Percentiles rank a stretch among this genome's conserved stretches.
These are phyloP conservation scores for Vinca minor DNA, from an alignment of 257 asterid species.

Conservation along the genomic window DNA sequence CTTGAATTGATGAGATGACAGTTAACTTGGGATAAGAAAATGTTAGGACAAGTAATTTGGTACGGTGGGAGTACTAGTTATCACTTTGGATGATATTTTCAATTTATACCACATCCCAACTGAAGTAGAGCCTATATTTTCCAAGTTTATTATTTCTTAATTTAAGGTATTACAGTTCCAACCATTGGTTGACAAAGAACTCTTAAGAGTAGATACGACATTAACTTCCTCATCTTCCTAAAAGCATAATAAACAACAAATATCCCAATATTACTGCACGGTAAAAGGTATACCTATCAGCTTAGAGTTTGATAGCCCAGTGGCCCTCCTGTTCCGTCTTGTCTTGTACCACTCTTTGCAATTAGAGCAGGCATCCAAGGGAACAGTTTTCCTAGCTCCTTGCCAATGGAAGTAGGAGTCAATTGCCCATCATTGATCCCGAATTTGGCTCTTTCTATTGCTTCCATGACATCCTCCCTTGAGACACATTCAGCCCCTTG, in stretches of 20 bases:
- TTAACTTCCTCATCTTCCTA: background rate
- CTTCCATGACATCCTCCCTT: slow-evolving; percentile 90
- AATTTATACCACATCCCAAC: background rate
- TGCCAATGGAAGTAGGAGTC: slow-evolving; percentile 37
- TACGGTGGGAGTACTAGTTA: too few relatives aligned
- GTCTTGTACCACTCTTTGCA: slow-evolving; percentile 36
- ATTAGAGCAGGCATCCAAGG: slow-evolving; percentile 87
- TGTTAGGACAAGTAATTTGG: too few relatives aligned
- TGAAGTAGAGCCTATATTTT: background rate
- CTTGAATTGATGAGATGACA: too few relatives aligned
- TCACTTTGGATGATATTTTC: background rate
- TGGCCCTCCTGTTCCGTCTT: slow-evolving; percentile 45
- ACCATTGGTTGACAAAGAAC: background rate
- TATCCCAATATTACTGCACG: background rate
- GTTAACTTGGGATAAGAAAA: too few relatives aligned
- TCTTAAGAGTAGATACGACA: background rate
- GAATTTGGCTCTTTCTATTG: slow-evolving; percentile 82
- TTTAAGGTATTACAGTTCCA: background rate
- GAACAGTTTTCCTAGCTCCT: slow-evolving; percentile 66
- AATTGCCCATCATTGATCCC: slow-evolving; percentile 60
- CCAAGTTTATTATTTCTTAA: background rate
- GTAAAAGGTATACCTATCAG: slow-evolving; percentile 19
- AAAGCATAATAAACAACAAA: background rate
- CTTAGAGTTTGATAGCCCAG: slow-evolving; percentile 77
- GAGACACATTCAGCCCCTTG: slow-evolving; percentile 78